Conservation (phyloP, 257 asterid species). For the Ophiorrhiza pumila region DNA sequence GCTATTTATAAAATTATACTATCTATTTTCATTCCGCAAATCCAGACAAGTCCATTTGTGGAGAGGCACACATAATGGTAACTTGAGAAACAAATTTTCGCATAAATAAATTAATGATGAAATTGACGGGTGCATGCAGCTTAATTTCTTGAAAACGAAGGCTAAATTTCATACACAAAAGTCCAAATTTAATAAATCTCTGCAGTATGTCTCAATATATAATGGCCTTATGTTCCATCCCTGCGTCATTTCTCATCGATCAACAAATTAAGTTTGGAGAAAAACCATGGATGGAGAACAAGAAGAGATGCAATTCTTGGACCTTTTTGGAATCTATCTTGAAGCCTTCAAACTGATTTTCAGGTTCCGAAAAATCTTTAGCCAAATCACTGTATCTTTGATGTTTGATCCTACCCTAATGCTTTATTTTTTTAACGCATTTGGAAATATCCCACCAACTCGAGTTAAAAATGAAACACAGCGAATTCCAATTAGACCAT, state of each 20-base stretch:
- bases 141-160: no score
- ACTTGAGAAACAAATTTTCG: no score
- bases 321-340: conserved; percentile 43
- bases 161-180: no score
- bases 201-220: no score
- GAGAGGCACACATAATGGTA: no score
- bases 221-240: no score
- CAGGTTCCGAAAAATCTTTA: conserved; percentile 43
- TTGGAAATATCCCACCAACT: conserved; percentile 33
- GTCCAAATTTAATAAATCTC: background rate
- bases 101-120: no score
- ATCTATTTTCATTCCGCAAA: no score
- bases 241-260: conserved; percentile 3
- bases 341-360: conserved; percentile 52
- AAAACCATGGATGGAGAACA: conserved; percentile 57
- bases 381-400: conserved; percentile 51
- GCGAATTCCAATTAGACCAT: conserved; percentile 14
- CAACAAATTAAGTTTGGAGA: background rate
- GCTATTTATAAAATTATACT: no score
- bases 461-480: conserved; percentile 27
- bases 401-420: conserved; percentile 60
- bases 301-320: conserved; percentile 59
- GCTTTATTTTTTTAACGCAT: conserved; percentile 54
- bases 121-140: no score
- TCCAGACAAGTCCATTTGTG: no score